phyloP scores from a whole-genome alignment of 192 early-diverging fungal species.

The Coemansia sp. region DNA sequence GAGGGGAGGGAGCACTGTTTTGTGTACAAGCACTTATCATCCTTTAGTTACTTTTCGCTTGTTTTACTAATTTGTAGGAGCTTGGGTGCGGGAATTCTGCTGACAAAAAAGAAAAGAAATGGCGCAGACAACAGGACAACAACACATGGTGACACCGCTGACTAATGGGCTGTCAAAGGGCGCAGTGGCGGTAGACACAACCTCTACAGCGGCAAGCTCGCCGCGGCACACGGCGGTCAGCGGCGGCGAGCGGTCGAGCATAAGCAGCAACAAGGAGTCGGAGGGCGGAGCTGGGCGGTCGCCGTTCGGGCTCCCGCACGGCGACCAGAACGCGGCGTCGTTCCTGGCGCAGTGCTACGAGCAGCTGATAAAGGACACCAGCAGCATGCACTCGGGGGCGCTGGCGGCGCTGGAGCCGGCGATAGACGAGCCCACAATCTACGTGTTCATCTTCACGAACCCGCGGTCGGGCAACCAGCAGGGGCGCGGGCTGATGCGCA shows the following conservation, averaged over 20 bases:
- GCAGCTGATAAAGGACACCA: slow-evolving; percentile 41
- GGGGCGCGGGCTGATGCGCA: slow-evolving; percentile 60
- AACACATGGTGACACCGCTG: neutral
- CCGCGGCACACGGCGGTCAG: slow-evolving; percentile 3
- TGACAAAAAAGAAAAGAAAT: no score
- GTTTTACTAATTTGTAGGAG: neutral
- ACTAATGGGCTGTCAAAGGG: neutral
- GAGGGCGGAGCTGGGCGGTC: slow-evolving; percentile 22
- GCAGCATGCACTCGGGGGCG: slow-evolving; percentile 23
- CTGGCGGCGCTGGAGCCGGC: slow-evolving; percentile 9
- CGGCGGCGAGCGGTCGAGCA: no score
- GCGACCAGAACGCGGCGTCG: slow-evolving; percentile 30
- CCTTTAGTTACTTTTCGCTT: neutral
- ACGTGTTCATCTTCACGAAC: slow-evolving; percentile 78
- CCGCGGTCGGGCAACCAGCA: slow-evolving; percentile 75
- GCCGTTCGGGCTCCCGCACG: slow-evolving; percentile 33
- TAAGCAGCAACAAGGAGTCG: neutral
- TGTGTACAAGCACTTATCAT: neutral
- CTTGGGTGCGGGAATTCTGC: no score
- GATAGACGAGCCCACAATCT: slow-evolving; percentile 58
- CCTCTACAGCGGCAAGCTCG: neutral
- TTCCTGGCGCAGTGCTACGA: slow-evolving; percentile 52
- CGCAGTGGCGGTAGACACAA: neutral
- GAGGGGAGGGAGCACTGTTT: neutral
- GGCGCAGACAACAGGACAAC: neutral